These are phyloP conservation scores for Phytophthora lateralis DNA, from an alignment of 352 stramenopile genomes.

Conservation along the genomic window DNA sequence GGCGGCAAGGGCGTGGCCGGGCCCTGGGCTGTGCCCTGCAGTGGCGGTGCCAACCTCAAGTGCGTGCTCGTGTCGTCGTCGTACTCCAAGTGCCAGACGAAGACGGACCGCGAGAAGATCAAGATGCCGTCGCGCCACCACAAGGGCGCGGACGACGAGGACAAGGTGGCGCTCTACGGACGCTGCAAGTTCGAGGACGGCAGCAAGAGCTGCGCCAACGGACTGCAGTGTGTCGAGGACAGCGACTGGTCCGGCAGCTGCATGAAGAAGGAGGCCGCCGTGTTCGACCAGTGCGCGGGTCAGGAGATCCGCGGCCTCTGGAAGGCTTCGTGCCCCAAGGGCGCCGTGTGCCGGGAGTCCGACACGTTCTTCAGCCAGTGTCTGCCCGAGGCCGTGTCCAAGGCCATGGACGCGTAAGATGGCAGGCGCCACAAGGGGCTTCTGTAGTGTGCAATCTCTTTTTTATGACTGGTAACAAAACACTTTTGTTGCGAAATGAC, in stretches of 20 bases:
- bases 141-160: constrained; percentile 13
- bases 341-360: constrained; percentile 22
- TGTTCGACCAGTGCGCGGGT: constrained; percentile 37
- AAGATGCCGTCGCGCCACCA: constrained; percentile 22
- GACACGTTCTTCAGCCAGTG: constrained; percentile 44
- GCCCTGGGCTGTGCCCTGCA: constrained; percentile 32
- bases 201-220: constrained; percentile 18
- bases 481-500: background rate
- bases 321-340: constrained; percentile 38
- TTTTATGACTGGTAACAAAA: constrained; percentile 10
- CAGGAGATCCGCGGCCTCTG: constrained; percentile 30
- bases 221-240: constrained; percentile 37
- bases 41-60: constrained; percentile 18
- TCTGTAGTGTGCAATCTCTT: constrained; percentile 8
- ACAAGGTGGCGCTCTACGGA: constrained; percentile 29
- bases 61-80: constrained; percentile 32
- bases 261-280: constrained; percentile 33
- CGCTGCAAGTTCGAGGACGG: constrained; percentile 36
- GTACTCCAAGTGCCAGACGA: constrained; percentile 41
- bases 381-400: constrained; percentile 22
- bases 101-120: constrained; percentile 23
- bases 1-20: constrained; percentile 25
- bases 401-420: constrained; percentile 28
- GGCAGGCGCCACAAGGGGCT: no score
- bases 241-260: constrained; percentile 34